Evolutionary conservation across 805 yeast species (phyloP).

Genomic region (Zygoascus flipseniorum): DNA sequence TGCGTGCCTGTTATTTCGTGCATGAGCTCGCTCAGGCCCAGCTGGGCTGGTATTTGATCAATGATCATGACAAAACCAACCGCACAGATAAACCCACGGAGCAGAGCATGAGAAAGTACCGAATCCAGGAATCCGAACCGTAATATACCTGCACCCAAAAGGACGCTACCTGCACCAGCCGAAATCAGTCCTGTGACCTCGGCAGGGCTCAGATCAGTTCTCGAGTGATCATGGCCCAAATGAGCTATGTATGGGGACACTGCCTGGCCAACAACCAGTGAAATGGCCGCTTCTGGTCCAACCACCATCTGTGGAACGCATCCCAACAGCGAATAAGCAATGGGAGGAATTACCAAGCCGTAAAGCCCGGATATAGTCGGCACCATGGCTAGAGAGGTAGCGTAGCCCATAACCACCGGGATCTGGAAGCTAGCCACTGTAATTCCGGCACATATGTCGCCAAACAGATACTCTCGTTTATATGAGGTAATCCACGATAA

Average conservation of each 20-base stretch:
- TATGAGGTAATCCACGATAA: conserved; percentile 47
- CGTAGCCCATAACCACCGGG: conserved; percentile 78
- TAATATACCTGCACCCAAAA: conserved; percentile 68
- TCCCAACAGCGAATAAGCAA: conserved; percentile 70
- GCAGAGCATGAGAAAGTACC: conserved; percentile 63
- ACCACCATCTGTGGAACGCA: conserved; percentile 84
- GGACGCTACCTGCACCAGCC: conserved; percentile 63
- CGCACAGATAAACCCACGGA: conserved; percentile 79
- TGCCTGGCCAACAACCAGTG: conserved; percentile 73
- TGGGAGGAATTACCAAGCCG: conserved; percentile 69
- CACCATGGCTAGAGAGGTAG: conserved; percentile 74
- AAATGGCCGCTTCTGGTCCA: conserved; percentile 87
- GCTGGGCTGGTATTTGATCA: conserved; percentile 62
- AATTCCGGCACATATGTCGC: conserved; percentile 76
- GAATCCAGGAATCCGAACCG: conserved; percentile 81
- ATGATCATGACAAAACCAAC: conserved; percentile 78
- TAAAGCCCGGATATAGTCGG: conserved; percentile 75
- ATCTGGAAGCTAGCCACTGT: conserved; percentile 87
- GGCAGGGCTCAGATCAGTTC: conserved; percentile 32
- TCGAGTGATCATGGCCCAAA: conserved; percentile 1
- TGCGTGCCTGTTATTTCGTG: conserved; percentile 33
- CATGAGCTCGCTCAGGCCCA: conserved; percentile 50
- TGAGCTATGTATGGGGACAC: conserved; percentile 42
- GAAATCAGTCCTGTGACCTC: conserved; percentile 62
- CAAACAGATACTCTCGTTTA: conserved; percentile 29